Evolutionary conservation across 768 basidiomycete genomes (phyloP), one percentile per base, ranked within the genome.

Genomic region (Sarcodon aspratus): DNA sequence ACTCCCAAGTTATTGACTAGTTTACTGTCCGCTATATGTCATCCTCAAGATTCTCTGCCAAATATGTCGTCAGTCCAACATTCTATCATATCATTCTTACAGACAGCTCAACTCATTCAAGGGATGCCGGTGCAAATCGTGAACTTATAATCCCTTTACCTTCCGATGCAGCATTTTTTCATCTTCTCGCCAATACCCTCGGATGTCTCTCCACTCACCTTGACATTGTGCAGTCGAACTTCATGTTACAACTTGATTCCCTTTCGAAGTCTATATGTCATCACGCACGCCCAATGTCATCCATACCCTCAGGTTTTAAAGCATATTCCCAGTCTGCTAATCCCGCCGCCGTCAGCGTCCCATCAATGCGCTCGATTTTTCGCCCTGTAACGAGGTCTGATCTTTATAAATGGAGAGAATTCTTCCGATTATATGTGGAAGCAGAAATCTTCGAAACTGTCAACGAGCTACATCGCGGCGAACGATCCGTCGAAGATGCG

Each of bases 391-490:
- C 33, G 50, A 70, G 70, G 52, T 63, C 66, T 9, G 93, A 97
- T 55, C 64, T 97, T 7, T 91, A 88, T 60, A 73, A 79, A 6
- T 96, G 94, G 94, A 70, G 94, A 18, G 81, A 90, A 64, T 82
- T 96, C 31, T 95, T 97, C 59, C 80, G 82, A 50, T 65, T 94
- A 2, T 96, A 95, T 63, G 71, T 85, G 44, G 91, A 95, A 55
- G 70, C 79, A 0, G 85, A 93, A 56, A 77, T 96, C 1, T 96
- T 95, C 56, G 91, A 94, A 61, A 77, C 76, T 34, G 62, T 78
- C 9, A 62, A 69, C 11, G 92, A 93, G 61, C 58, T 71, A 1
- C 68, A 71, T 44, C 63, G 81, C 4, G 89, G 88, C 1, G 85
- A 92, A 55, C 69, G 80, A 33, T 68, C 73, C 13, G 63, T 80